Base-by-base conservation (phyloP, 2,329 filamentous ascomycete genomes). In the Cylindrodendrum hubeiense region DNA sequence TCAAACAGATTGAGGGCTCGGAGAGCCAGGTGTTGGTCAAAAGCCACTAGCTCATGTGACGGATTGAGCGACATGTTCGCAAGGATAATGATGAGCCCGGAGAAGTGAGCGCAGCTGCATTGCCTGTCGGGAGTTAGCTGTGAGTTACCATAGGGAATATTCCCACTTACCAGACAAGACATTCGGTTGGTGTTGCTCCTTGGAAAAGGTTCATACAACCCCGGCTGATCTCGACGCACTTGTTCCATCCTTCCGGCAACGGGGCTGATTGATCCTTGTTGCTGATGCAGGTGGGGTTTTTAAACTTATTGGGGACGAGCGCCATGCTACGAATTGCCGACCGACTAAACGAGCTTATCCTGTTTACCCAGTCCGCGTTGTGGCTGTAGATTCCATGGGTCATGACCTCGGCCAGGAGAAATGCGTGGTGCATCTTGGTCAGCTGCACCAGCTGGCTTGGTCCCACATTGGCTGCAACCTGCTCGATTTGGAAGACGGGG, bases 301-400 rank as follows among this genome's bases (percentile, higher is more conserved):
- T 47, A 34, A 34, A 44, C 1, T 33, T 60, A 44, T 13, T 12
- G 26, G 21, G 56, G 10, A 30, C 19, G 5, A 39, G 26, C 12
- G 56, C 70, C 44, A 76, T 50, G 2, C 69, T 70, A 4, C 68
- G 58, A 3, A 81, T 72, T 2, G 73, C 68, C 2, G 67, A 66
- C 7, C 60, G 70, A 0, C 75, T 75, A 9, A 76, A 73, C 3
- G 71, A 71, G 19, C 74, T 75, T 1, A 82, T 73, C 3, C 67
- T 66, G 54, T 75, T 74, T 5, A 82, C 66, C 80, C 81, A 83
- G 1, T 80, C 76, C 0, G 78, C 75, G 5, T 79, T 72, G 9
- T 75, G 63, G n/a, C 77, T 79, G 28, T 80, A 82, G 2, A 83
- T 72, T 2, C 82, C 80, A 28, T 82, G 80, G 0, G 77, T 74